Base-by-base conservation (phyloP, 148 eudicot genomes). In the Amaranthus palmeri region DNA sequence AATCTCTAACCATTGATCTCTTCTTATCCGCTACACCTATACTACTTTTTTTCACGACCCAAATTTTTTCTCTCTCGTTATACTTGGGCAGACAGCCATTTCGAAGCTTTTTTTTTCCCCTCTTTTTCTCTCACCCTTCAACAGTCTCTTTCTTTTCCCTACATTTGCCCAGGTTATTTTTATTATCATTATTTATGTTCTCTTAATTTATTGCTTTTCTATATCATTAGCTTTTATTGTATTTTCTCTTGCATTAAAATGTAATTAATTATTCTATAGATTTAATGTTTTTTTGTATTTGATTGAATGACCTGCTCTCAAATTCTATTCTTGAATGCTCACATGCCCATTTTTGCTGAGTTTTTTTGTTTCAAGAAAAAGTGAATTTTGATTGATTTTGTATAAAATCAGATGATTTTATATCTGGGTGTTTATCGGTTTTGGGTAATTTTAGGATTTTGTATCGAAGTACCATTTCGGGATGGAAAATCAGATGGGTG, bases 401-500 rank as follows among this genome's bases (percentile, higher is more conserved):
- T 36, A 1, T 70, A 18, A 53, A 9, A 25, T 67, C 4, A 55
- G 65, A 62, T 54, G 76, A 63, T 63, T 78, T 78, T 59, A 74
- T 73, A 17, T 60, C n/a, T 77, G 76, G 80, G 74, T 65, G 63
- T 58, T 78, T 50, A 7, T 78, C 69, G 81, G 81, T 77, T 73
- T 67, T 17, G 41, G 67, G 65, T 66, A 49, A 62, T 73, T 61
- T 58, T 69, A 79, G 86, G 81, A 58, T 79, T 79, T 74, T 66
- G 68, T 15, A 61, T 10, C 3, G 59, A 54, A 63, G 64, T 18
- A 62, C 57, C 5, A 45, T 44, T 61, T 52, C 76, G 70, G 78
- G 80, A 92, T 92, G 97, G 93, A 92, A 62, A 90, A 81, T 25
- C 36, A 25, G 36, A 25, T 25, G 36, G 36, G 36, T 25, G 36